A percentile compares a stretch with the other conserved stretches of the same genome.
Evolutionary conservation across 1,139 yeast species (phyloP).

Genomic region (Lodderomyces beijingensis): DNA sequence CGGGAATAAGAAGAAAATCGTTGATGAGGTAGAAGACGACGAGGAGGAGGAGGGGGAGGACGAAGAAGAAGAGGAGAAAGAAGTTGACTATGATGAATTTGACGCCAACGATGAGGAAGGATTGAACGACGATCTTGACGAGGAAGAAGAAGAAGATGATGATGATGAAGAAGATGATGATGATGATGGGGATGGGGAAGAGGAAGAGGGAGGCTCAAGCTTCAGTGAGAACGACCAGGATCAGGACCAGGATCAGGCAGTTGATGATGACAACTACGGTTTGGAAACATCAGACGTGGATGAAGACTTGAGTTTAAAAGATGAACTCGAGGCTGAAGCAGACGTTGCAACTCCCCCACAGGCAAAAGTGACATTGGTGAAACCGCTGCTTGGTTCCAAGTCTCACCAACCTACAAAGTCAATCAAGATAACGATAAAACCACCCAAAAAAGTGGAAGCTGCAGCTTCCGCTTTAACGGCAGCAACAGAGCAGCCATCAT

Average conservation of each 20-base stretch:
- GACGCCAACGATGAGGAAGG: conserved; percentile 14
- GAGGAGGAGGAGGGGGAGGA: conserved; percentile 12
- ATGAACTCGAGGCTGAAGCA: conserved; percentile 23
- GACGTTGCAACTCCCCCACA: no score
- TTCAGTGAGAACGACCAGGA: conserved; percentile 20
- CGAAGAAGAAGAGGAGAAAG: conserved; percentile 12
- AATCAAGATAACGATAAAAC: conserved; percentile 13
- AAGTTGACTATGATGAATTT: conserved; percentile 12
- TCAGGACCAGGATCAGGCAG: conserved; percentile 22
- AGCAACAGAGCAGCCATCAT: background rate
- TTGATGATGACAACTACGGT: conserved; percentile 37
- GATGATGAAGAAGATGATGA: conserved; percentile 18
- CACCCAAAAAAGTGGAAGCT: conserved; percentile 8
- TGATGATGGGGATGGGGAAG: conserved; percentile 19
- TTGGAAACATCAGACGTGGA: conserved; percentile 43
- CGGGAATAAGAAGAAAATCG: conserved; percentile 3
- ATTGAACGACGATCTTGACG: conserved; percentile 16
- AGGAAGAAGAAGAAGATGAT: conserved; percentile 16
- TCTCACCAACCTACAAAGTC: conserved; percentile 6
- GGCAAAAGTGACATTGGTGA: no score
- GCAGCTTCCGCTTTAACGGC: conserved; percentile 1
- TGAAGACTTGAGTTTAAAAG: conserved; percentile 33
- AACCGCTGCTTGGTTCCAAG: no score
- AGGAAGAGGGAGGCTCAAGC: conserved; percentile 20
- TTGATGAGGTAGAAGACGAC: conserved; percentile 14